Evolutionary conservation across 148 eudicot species (phyloP).

Genomic region (Vaccinium macrocarpon): DNA sequence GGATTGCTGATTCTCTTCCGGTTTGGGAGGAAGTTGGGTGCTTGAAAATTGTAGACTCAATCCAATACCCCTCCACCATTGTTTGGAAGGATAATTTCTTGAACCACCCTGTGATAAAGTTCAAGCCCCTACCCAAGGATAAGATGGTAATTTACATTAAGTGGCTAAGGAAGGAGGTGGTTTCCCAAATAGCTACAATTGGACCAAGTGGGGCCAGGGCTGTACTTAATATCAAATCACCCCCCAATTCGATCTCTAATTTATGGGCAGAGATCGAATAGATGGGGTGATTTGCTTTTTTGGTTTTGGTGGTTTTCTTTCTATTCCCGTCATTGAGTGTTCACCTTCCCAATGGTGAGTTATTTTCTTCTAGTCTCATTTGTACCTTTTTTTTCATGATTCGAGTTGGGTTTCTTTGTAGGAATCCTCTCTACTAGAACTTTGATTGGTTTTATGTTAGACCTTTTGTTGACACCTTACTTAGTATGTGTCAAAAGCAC

Average conservation of each 20-base stretch:
- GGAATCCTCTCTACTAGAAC: no score
- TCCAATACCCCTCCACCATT: conserved; percentile 20
- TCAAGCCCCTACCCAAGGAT: conserved; percentile 20
- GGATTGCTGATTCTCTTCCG: conserved; percentile 15
- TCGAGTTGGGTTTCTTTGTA: no score
- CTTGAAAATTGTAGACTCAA: conserved; percentile 22
- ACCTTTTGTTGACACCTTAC: no score
- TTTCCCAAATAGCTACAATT: neutral
- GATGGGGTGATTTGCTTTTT: no score
- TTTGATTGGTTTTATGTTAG: no score
- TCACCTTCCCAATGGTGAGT: no score
- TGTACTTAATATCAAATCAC: neutral
- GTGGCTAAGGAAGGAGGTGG: neutral
- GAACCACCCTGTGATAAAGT: conserved; percentile 16
- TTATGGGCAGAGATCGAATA: no score
- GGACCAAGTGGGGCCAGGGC: neutral
- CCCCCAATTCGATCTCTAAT: neutral
- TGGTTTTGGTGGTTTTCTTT: no score
- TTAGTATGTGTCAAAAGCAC: no score
- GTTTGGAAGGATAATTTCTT: conserved; percentile 26
- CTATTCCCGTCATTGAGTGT: no score
- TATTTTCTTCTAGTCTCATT: no score
- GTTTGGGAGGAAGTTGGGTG: conserved; percentile 28
- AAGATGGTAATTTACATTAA: conserved; percentile 11
- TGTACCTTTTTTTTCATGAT: no score